Evolutionary conservation across 2,329 filamentous ascomycete genomes (phyloP).

Genomic region (Aureobasidium sp.): DNA sequence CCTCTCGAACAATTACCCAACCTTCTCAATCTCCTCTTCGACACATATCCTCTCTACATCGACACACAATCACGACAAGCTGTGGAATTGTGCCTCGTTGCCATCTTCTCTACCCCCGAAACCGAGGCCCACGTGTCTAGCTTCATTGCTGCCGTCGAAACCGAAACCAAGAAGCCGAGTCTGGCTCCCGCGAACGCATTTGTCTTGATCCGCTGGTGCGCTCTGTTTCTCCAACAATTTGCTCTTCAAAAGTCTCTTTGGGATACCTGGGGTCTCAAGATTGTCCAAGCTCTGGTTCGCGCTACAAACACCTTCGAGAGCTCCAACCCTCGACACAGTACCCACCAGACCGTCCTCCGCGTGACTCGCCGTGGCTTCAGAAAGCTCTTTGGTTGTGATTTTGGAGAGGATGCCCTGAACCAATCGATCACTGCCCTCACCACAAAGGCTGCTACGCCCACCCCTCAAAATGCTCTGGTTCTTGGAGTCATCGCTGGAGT

Average conservation of each 20-base stretch:
- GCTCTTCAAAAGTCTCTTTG: conserved; percentile 53
- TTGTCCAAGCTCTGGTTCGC: conserved; percentile 63
- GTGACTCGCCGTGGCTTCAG: conserved; percentile 75
- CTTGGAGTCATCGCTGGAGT: conserved; percentile 86
- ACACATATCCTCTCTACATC: conserved; percentile 78
- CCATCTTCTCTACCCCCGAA: conserved; percentile 55
- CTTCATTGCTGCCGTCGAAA: conserved; percentile 60
- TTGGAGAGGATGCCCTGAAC: conserved; percentile 54
- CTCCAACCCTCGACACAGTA: conserved; percentile 53
- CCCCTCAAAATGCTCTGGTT: conserved; percentile 65
- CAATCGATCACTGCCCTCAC: conserved; percentile 61
- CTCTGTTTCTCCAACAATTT: conserved; percentile 66
- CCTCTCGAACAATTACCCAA: conserved; percentile 22
- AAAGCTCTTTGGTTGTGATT: conserved; percentile 57
- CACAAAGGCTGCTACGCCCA: conserved; percentile 57
- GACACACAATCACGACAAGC: conserved; percentile 79
- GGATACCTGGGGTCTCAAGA: conserved; percentile 57
- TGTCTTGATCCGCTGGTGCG: conserved; percentile 85
- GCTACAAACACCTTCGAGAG: conserved; percentile 72
- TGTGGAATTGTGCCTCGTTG: conserved; percentile 70
- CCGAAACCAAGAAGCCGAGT: conserved; percentile 67
- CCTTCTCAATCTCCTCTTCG: conserved; percentile 65
- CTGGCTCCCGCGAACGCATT: conserved; percentile 78
- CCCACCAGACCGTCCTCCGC: conserved; percentile 67
- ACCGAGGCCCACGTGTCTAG: conserved; percentile 52